These are phyloP conservation scores for Pharus latifolius DNA, from an alignment of 176 grass and related monocot genomes.

Conservation along the genomic window DNA sequence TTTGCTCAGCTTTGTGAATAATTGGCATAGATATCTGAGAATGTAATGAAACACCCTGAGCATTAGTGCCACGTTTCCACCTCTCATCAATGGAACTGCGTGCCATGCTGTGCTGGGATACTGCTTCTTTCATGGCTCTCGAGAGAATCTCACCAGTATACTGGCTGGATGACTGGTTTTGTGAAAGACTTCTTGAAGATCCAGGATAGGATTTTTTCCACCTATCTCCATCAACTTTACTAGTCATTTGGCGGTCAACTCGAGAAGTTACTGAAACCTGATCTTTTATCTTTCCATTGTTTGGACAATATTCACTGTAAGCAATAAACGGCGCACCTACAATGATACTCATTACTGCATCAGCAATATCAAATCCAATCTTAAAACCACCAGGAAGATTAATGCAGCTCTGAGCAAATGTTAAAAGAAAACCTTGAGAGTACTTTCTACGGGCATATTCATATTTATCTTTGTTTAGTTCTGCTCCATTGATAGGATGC, in stretches of 20 bases:
- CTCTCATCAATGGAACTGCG: slow-evolving; percentile 45
- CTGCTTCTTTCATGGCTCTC: slow-evolving; percentile 32
- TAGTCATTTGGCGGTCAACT: slow-evolving; percentile 3
- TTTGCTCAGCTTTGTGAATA: slow-evolving; percentile 75
- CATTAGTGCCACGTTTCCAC: slow-evolving; percentile 37
- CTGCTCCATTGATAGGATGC: background rate
- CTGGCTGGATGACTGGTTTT: slow-evolving; percentile 33
- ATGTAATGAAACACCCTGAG: slow-evolving; percentile 32
- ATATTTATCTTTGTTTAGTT: slow-evolving; percentile 13
- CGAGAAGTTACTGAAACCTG: slow-evolving; percentile 12
- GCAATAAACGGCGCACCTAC: background rate
- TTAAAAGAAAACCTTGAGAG: slow-evolving; percentile 70
- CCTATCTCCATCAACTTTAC: slow-evolving; percentile 37
- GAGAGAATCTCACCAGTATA: slow-evolving; percentile 54
- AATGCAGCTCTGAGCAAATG: slow-evolving; percentile 35
- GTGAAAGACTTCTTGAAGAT: slow-evolving; percentile 24
- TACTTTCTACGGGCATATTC: slow-evolving; percentile 35
- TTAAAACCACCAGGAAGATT: slow-evolving; percentile 54
- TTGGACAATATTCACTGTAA: slow-evolving; percentile 37
- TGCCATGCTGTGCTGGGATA: slow-evolving; percentile 25
- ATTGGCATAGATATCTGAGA: slow-evolving; percentile 38
- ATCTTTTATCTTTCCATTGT: slow-evolving; percentile 27
- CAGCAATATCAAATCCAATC: slow-evolving; percentile 33
- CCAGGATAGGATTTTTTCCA: slow-evolving; percentile 44
- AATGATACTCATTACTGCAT: slow-evolving; percentile 28